Evolutionary conservation across 768 basidiomycete genomes (phyloP), one percentile per base, ranked within the genome.

Genomic region (Mycena capillaripes): DNA sequence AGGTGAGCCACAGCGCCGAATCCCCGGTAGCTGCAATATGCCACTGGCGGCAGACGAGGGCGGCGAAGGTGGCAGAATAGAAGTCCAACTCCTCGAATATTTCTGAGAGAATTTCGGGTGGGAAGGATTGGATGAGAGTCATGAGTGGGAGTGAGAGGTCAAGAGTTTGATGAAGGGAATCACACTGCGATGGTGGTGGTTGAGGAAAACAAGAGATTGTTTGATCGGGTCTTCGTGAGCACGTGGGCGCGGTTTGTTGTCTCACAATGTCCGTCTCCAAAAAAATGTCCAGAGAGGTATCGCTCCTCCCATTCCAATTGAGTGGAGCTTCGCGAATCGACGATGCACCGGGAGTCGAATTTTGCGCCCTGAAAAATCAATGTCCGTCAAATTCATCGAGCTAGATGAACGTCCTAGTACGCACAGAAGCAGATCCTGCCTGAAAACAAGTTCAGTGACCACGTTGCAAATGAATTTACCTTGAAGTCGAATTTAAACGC

Each of bases 1-100:
- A 12, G 29, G 27, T 27, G 27, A 36, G 27, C 68, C 68, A 69
- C 1, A 61, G 36, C 38, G 11, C 23, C n/a, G 58, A 25, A 29
- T 69, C 3, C 2, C 10, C 50, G 25, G 19, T 11, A 7, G 59
- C 46, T 8, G 38, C 59, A 25, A 8, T n/a, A 17, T 44, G 59
- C 68, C 68, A 69, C 58, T 27, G 36, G 14, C 52, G 59, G 32
- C 68, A 69, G 10, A 62, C 59, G 25, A 23, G 36, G 27, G 68
- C 7, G 27, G 59, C 58, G 7, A 3, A 11, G 27, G 29, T 32
- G 14, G 40, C 21, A 21, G 58, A 59, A 12, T 14, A 17, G 14
- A 29, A n/a, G 25, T 53, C 50, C 23, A 61, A 14, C 3, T 27
- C 1, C 19, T 38, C 36, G 50, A 69, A 69, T 10, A 62, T 69